Evolutionary conservation across 2,329 filamentous ascomycete genomes (phyloP), one percentile per base, ranked within the genome.

Genomic region (Zymoseptoria tritici): DNA sequence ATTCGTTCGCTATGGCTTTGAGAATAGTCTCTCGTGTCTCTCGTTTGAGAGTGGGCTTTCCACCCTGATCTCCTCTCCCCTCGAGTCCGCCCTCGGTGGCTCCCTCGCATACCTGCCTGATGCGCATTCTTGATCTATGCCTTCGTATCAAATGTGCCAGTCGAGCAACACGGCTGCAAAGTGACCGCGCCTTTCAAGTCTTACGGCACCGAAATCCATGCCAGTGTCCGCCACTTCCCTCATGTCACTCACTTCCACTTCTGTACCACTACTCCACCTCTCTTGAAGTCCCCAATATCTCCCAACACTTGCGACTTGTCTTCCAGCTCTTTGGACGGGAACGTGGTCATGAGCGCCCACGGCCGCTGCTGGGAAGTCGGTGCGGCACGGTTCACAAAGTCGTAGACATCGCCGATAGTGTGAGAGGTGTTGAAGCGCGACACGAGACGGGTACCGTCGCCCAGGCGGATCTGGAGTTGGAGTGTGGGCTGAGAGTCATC

Each of bases 341-440:
- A 94, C 0, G 89, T 93, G 0, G 90, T 94, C 64, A 87, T 88
- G 51, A 95, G 78, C 2, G 90, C 87, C 80, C 88, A 94, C 3
- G 80, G 68, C n/a, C 89, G 81, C 49, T 75, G 71, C 29, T 77
- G 76, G 55, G 83, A 81, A 6, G 80, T 80, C 0, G 85, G 72
- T 24, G 83, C 86, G 0, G 88, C 82, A n/a, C 81, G 79, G 60
- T 83, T 78, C 61, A 93, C 84, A 68, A 93, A 93, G 8, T 80
- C 78, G 73, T 94, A 93, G 8, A 95, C 81, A 65, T 93, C 87
- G 16, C 85, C 87, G 53, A 95, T 77, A 0, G 89, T 94, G 67
- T 91, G 86, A 0, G 83, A 86, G 0, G 87, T 86, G 77, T 94
- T 94, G 77, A 95, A 95, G 8, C 89, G 84, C 24, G 87, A 89